These are phyloP conservation scores for Wallemia ichthyophaga DNA, from an alignment of 1,284 basidiomycete genomes.

Conservation along the genomic window DNA sequence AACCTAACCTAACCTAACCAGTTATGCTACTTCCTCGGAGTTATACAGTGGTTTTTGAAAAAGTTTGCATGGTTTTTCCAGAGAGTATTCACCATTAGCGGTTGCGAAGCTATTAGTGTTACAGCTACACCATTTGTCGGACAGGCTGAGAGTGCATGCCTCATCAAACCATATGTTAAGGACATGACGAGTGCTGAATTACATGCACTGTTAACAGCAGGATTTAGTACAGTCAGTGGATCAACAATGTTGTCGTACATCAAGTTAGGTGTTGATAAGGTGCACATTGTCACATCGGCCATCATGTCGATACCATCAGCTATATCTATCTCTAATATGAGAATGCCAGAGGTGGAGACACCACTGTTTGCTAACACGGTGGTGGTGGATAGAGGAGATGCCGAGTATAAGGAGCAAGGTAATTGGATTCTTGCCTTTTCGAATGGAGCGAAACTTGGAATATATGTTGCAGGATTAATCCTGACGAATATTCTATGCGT, in stretches of 20 bases:
- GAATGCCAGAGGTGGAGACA: conserved; percentile 13
- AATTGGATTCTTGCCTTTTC: conserved; percentile 3
- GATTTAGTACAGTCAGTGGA: conserved; percentile 1
- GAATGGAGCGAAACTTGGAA: conserved; percentile 16
- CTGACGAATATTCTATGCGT: conserved; percentile 4
- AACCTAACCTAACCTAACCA: too few species aligned
- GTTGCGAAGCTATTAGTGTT: conserved; percentile 15
- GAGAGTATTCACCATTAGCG: conserved; percentile 12
- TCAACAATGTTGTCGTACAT: neutral
- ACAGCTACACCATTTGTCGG: conserved; percentile 15
- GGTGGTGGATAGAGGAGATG: conserved; percentile 10
- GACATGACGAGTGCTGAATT: conserved; percentile 11
- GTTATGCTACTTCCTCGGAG: conserved; percentile 1
- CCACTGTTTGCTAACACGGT: conserved; percentile 12
- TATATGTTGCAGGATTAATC: conserved; percentile 11
- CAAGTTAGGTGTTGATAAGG: conserved; percentile 9
- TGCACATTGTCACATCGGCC: conserved; percentile 4
- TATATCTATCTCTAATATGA: conserved; percentile 14
- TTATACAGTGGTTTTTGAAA: conserved; percentile 8
- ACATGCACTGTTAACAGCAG: conserved; percentile 12
- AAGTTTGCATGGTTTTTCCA: conserved; percentile 15
- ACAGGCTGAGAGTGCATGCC: neutral
- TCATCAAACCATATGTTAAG: conserved; percentile 11
- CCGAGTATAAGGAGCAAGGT: neutral
- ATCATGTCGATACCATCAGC: conserved; percentile 16